A percentile compares a stretch with the other conserved stretches of the same genome.
phyloP scores from a whole-genome alignment of 139 green algal species.

The Eudorina sp. region DNA sequence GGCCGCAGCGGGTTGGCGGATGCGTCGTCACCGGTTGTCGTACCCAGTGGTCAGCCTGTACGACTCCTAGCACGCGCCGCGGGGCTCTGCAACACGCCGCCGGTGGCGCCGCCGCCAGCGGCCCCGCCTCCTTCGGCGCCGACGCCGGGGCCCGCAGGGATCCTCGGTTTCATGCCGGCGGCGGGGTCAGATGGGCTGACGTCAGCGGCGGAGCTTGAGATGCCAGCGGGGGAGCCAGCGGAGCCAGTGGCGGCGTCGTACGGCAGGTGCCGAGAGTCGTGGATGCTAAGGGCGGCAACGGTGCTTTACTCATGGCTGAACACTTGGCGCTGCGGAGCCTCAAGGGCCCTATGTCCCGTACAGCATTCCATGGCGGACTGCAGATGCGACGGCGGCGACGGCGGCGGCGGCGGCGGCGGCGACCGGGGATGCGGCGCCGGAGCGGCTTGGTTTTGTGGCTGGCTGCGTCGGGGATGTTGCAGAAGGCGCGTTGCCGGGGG shows the following conservation, averaged over 20 bases:
- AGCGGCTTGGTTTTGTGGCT: neutral
- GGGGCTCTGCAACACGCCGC: slow-evolving; percentile 22
- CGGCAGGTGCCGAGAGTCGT: too few relatives aligned
- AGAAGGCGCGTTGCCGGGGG: neutral
- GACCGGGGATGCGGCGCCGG: neutral
- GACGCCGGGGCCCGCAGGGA: too few relatives aligned
- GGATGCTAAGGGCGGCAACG: too few relatives aligned
- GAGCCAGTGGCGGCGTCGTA: too few relatives aligned
- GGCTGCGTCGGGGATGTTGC: neutral
- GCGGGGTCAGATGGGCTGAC: too few relatives aligned
- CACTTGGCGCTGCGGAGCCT: neutral
- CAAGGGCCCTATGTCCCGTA: too few relatives aligned
- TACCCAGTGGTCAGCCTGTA: neutral
- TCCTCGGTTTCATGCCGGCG: too few relatives aligned
- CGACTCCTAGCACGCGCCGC: slow-evolving; percentile 7
- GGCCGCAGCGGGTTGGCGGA: neutral
- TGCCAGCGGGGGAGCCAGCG: too few relatives aligned
- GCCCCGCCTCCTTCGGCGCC: too few relatives aligned
- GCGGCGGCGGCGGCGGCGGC: neutral
- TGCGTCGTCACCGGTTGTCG: neutral
- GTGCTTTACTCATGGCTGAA: neutral
- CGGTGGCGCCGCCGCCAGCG: neutral
- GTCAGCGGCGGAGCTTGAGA: too few relatives aligned
- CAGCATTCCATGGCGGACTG: too few relatives aligned
- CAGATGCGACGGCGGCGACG: neutral